Base-by-base conservation (phyloP, 2,329 filamentous ascomycete genomes). In the Tolypocladium album region DNA sequence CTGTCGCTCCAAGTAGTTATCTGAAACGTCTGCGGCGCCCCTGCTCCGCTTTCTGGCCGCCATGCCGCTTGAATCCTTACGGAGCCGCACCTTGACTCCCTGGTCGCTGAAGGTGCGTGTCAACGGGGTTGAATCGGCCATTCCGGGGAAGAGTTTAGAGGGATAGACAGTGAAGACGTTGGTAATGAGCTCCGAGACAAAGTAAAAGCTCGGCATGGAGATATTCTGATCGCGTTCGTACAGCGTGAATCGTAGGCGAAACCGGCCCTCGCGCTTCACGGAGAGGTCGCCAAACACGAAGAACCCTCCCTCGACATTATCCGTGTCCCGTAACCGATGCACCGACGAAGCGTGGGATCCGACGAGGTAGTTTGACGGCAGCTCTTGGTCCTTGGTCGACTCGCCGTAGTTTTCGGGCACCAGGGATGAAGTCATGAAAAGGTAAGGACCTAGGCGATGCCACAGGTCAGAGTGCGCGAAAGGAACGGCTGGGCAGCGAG, bases 271-370 rank as follows among this genome's bases (percentile, higher is more conserved):
- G 31, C 85, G 78, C 69, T 88, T 88, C 62, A 93, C 85, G 0
- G 90, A 94, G 27, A 96, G 78, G 72, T 96, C 91, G 6, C 89
- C 89, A 72, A 95, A 96, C n/a, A 96, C 87, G 68, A 96, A 96
- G 75, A 92, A 95, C 0, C 87, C 90, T 13, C 88, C 88, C 72
- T 94, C 90, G 76, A 78, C 79, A 68, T 92, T 92, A 67, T 88
- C 81, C 3, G 84, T 80, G 69, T 95, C 89, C 71, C 94, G 93
- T 59, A 95, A 76, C 59, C 89, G 83, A 72, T 95, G 89, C 56
- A 94, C 79, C 11, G 91, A 95, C 1, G 91, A 95, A 6, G 89
- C 87, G 50, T 89, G 78, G 6, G 88, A 89, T 11, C 91, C 91
- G 43, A 86, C 81, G 61, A 92, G 75, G 53, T 83, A 80, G 62